Percentiles rank a stretch among this genome's conserved stretches.
Evolutionary conservation across 805 yeast species (phyloP).

Genomic region (Suhomyces xylopsoci): DNA sequence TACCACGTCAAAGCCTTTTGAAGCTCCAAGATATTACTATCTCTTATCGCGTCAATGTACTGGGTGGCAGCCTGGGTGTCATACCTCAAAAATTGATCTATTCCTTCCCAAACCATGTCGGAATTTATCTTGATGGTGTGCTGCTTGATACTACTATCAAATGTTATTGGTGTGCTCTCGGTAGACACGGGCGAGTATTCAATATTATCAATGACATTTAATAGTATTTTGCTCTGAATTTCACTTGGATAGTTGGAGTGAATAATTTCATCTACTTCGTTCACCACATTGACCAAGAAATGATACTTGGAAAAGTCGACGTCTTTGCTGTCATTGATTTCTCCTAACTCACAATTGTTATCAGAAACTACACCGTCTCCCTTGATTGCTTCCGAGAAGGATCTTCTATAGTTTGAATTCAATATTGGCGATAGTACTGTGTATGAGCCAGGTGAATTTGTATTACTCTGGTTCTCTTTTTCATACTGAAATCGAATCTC

Average conservation of each 20-base stretch:
- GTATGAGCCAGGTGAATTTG: constrained; percentile 3
- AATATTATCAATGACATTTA: constrained; percentile 37
- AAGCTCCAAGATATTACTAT: constrained; percentile 37
- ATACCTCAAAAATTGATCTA: constrained; percentile 22
- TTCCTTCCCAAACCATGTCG: constrained; percentile 24
- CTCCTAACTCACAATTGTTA: constrained; percentile 13
- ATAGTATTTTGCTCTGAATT: constrained; percentile 21
- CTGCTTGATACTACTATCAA: constrained; percentile 12
- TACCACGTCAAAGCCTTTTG: constrained; percentile 28
- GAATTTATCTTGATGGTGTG: constrained; percentile 35
- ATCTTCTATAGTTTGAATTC: constrained; percentile 23
- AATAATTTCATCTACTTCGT: constrained; percentile 14
- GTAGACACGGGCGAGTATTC: constrained; percentile 37
- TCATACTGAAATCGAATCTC: constrained; percentile 21
- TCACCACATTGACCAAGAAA: constrained; percentile 21
- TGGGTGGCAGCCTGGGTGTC: constrained; percentile 32
- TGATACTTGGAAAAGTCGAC: constrained; percentile 13
- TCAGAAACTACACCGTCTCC: constrained; percentile 11
- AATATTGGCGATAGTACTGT: constrained; percentile 30
- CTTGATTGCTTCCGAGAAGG: constrained; percentile 12
- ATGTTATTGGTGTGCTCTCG: constrained; percentile 26
- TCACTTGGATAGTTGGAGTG: constrained; percentile 10
- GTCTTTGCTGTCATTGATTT: constrained; percentile 14
- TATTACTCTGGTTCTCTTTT: not conserved
- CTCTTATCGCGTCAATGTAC: constrained; percentile 25